phyloP scores from a whole-genome alignment of 176 grass and related monocot species.

The Musa schizocarpa region DNA sequence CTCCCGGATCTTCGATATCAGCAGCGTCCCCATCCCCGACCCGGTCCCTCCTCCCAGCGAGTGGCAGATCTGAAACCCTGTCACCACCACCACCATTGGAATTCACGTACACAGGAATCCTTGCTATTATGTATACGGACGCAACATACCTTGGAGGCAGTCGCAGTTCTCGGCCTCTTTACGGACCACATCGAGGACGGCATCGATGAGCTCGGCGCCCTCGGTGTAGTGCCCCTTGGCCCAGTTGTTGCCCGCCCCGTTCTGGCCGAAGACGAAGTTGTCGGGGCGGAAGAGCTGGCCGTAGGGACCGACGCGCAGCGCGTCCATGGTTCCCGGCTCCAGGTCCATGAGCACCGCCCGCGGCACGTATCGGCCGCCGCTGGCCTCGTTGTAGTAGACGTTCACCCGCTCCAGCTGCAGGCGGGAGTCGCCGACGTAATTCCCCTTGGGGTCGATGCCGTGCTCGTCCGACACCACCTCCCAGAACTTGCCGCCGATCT shows the following conservation, averaged over 20 bases:
- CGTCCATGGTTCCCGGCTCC: constrained; percentile 10
- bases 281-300: constrained; percentile 15
- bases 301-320: constrained; percentile 7
- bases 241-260: constrained; percentile 16
- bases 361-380: constrained; percentile 14
- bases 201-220: constrained; percentile 24
- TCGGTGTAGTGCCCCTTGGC: constrained; percentile 21
- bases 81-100: not conserved
- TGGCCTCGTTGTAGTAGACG: constrained; percentile 18
- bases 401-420: constrained; percentile 17
- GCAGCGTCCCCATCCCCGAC: constrained; percentile 20
- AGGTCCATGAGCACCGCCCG: constrained; percentile 16
- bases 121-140: not conserved
- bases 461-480: constrained; percentile 18
- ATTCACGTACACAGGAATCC: too few relatives aligned
- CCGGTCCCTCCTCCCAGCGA: constrained; percentile 15
- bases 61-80: constrained; percentile 20
- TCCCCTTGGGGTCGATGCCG: constrained; percentile 13
- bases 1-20: constrained; percentile 19
- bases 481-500: constrained; percentile 18
- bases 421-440: not conserved
- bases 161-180: constrained; percentile 28
- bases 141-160: constrained; percentile 18
- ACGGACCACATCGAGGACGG: constrained; percentile 30
- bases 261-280: constrained; percentile 21